Evolutionary conservation across 2,329 filamentous ascomycete species (phyloP).

Genomic region (Exophiala spinifera): DNA sequence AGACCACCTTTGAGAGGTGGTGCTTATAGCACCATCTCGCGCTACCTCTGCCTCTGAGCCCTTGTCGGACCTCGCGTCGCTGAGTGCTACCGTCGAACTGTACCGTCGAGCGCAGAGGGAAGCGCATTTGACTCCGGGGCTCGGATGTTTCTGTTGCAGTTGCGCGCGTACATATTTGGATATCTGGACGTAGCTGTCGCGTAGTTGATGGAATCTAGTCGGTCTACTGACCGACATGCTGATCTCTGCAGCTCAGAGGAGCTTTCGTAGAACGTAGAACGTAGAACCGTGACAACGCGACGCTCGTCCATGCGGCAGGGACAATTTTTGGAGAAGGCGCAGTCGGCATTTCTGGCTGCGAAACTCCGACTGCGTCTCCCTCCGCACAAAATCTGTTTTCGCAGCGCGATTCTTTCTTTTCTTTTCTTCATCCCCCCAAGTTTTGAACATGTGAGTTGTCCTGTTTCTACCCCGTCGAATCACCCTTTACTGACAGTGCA

Average conservation of each 20-base stretch:
- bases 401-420: conserved; percentile 41
- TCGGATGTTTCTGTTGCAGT: background rate
- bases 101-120: background rate
- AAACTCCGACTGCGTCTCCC: conserved; percentile 10
- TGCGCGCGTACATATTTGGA: conserved; percentile 36
- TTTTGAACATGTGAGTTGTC: conserved; percentile 85
- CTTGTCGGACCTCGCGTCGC: background rate
- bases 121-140: background rate
- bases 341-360: conserved; percentile 1
- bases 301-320: background rate
- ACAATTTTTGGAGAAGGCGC: conserved; percentile 1
- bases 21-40: background rate
- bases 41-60: background rate
- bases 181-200: conserved; percentile 38
- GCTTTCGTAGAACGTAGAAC: too few species aligned
- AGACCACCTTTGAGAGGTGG: background rate
- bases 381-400: conserved; percentile 31
- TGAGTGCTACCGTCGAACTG: background rate
- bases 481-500: conserved; percentile 9
- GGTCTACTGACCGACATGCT: conserved; percentile 11
- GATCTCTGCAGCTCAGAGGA: background rate
- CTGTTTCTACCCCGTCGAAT: background rate
- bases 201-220: conserved; percentile 28
- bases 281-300: background rate
- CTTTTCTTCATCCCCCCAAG: conserved; percentile 91